Base-by-base conservation (phyloP, 208 protist species). In the Trypanosoma brucei region DNA sequence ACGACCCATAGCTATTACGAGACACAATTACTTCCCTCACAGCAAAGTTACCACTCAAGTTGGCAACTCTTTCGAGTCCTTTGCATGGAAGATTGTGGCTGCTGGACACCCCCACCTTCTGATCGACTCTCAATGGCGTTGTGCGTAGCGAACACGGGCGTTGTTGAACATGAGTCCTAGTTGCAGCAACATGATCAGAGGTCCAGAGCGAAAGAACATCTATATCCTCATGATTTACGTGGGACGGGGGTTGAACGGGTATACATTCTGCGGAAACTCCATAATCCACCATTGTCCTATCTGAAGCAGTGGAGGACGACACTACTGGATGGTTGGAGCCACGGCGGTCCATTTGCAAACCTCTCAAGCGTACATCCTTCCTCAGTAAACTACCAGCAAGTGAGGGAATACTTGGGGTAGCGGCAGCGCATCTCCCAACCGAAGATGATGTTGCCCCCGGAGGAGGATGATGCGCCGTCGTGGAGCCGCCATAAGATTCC, bases 231-330 rank as follows among this genome's bases (percentile, higher is more conserved):
- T 8, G 1, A 55, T 48, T 34, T 46, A 6, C 56, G 37, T 22
- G 22, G 22, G 22, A 22, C 22, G 56, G 44, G 39, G 56, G 50
- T 62, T 55, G 56, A 8, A 58, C 37, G 6, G 1, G 9, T 9
- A 69, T 40, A 35, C 31, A 40, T 31, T 70, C 65, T 30, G 39
- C 1, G 14, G 42, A 31, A 9, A 49, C 13, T 0, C 65, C 65
- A 50, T 70, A 35, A 50, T 70, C 65, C 13, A 70, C 38, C 58
- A 70, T 59, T 7, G 65, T 70, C 34, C 51, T 59, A 53, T 70
- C 65, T 33, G 65, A 70, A 37, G 65, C 37, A 34, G 33, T 13
- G 11, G 65, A 70, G 8, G 57, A 64, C 13, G 55, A 36, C 7
- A n/a, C 0, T 22, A 64, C 53, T 13, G 59, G 45, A 45, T 55